phyloP scores from a whole-genome alignment of 257 asterid genomes.

The Jacaranda copaia region DNA sequence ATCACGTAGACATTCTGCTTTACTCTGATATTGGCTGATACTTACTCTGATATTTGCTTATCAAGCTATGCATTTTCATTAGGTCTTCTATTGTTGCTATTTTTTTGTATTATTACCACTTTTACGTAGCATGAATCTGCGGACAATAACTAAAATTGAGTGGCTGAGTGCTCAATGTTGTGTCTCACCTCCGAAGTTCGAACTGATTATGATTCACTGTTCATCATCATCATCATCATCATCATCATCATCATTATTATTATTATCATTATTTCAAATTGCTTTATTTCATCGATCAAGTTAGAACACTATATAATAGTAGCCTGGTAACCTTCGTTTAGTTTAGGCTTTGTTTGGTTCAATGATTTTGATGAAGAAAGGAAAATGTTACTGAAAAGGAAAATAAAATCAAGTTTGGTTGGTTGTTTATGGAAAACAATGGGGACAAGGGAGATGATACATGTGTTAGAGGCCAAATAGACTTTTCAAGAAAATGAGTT shows the following conservation, averaged over 20 bases:
- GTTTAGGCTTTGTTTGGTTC: too few relatives aligned
- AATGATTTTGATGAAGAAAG: too few relatives aligned
- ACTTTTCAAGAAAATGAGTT: too few relatives aligned
- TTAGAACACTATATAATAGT: background rate
- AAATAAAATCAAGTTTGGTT: too few relatives aligned
- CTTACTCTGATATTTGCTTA: background rate
- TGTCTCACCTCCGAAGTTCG: constrained; percentile 3
- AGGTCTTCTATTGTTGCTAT: background rate
- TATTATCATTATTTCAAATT: too few relatives aligned
- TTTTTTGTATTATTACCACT: background rate
- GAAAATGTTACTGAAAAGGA: too few relatives aligned
- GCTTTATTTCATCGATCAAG: constrained; percentile 13
- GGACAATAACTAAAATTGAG: background rate
- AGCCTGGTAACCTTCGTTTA: background rate
- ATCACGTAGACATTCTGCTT: background rate
- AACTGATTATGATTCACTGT: constrained; percentile 1
- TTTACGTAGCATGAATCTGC: constrained; percentile 5
- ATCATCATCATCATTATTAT: too few relatives aligned
- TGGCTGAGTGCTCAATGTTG: background rate
- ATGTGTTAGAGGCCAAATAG: too few relatives aligned
- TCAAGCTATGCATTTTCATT: background rate
- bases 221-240: too few relatives aligned
- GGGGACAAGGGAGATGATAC: too few relatives aligned
- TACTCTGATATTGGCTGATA: background rate
- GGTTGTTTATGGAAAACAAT: too few relatives aligned